Percentiles rank a stretch among this genome's conserved stretches.
Conservation (phyloP, 2,329 filamentous ascomycete genomes). For the Huntiella abstrusa region DNA sequence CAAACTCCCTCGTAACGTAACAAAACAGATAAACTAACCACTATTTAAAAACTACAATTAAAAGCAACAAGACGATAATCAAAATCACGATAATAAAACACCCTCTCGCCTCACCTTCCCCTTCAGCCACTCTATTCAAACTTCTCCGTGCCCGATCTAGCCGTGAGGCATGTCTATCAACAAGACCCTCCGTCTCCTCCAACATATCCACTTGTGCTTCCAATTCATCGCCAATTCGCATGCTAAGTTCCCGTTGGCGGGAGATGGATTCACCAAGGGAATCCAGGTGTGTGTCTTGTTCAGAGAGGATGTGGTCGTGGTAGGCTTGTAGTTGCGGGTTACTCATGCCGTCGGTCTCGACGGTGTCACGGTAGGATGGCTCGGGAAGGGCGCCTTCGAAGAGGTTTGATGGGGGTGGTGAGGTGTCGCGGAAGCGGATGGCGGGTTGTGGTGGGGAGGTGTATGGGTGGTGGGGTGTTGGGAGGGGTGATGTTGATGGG, state of each 20-base stretch:
- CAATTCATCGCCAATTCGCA: conserved; percentile 91
- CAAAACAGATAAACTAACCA: not conserved
- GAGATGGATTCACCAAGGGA: conserved; percentile 68
- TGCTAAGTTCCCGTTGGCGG: conserved; percentile 76
- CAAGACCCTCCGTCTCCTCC: conserved; percentile 69
- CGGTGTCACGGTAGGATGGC: conserved; percentile 28
- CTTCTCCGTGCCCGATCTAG: conserved; percentile 56
- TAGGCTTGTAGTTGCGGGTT: conserved; percentile 80
- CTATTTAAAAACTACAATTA: conserved; percentile 68
- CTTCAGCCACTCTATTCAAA: conserved; percentile 52
- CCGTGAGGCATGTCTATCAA: conserved; percentile 61
- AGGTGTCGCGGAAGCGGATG: conserved; percentile 64
- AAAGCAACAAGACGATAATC: conserved; percentile 62
- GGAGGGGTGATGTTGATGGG: conserved; percentile 30
- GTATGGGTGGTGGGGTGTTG: conserved; percentile 27
- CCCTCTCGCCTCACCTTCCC: conserved; percentile 72
- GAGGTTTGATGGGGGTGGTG: conserved; percentile 18
- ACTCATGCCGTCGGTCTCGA: conserved; percentile 40
- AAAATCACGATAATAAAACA: conserved; percentile 64
- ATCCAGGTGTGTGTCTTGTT: conserved; percentile 91
- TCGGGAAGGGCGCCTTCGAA: not conserved
- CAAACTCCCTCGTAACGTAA: no score
- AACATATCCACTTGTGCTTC: conserved; percentile 78
- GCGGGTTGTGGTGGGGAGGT: conserved; percentile 24
- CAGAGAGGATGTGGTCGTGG: conserved; percentile 60